Base-by-base conservation (phyloP, 805 yeast species). In the Citeromyces matritensis region DNA sequence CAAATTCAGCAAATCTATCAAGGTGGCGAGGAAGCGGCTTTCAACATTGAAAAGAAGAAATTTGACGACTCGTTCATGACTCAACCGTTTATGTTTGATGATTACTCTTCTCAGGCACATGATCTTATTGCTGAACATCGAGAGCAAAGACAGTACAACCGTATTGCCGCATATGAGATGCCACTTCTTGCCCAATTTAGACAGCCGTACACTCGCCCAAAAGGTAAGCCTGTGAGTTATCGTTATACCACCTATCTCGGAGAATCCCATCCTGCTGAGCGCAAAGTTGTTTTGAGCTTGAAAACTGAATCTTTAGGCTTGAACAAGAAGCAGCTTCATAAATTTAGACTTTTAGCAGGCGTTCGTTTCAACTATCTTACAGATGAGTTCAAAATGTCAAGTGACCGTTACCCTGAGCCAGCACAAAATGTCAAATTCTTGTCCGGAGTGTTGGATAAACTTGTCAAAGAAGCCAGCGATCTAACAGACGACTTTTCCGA, bases 111-210 rank as follows among this genome's bases (percentile, higher is more conserved):
- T 4, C 57, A 58, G 9, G 93, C 91, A 14, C 93, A 78, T 42
- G 75, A 78, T 43, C 66, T 69, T 37, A 66, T 77, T 23, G 69
- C 71, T 34, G 77, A 72, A 40, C 81, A 73, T 44, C 69, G 96
- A 47, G 77, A 71, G 40, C 73, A 70, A 42, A 73, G 94, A 42
- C 71, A 79, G 39, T 73, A 76, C 44, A 76, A 76, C 46, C 68
- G 96, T 43, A 63, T 83, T 28, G 83, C 93, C 8, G 95, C 96
- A 0, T 88, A 78, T 55, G 97, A 88, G 50, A 66, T 88, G 63
- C 98, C 98, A 5, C 66, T 73, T 34, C 63, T 91, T 39, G 73
- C 76, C 27, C 73, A 83, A 51, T 80, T 65, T 49, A 76, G 88
- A 42, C 73, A 78, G 52, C 65, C 63, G 37, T 86, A 81, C 57